Percentiles rank a stretch among this genome's conserved stretches.
phyloP scores from a whole-genome alignment of 2,329 filamentous ascomycete genomes.

The Sclerotinia sclerotiorum region DNA sequence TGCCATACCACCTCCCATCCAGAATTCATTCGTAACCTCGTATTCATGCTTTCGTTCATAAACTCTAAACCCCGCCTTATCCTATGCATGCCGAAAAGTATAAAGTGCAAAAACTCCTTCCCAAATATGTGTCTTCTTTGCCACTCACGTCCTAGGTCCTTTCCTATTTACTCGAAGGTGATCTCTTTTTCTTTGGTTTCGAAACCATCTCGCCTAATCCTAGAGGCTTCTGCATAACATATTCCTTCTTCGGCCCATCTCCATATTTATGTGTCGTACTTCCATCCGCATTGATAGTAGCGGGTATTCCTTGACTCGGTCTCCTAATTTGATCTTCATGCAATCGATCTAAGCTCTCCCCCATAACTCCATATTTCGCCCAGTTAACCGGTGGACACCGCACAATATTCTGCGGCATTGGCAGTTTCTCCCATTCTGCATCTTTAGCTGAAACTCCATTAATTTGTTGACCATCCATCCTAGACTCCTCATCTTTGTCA shows the following conservation, averaged over 20 bases:
- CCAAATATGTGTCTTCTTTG: neutral
- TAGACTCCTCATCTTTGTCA: constrained; percentile 29
- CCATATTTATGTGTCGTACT: constrained; percentile 48
- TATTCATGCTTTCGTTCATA: constrained; percentile 17
- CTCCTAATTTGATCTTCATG: constrained; percentile 74
- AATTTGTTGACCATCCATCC: constrained; percentile 12
- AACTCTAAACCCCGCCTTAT: neutral
- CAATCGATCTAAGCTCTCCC: constrained; percentile 77
- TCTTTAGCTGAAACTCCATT: neutral
- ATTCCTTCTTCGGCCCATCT: constrained; percentile 35
- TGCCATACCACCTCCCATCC: constrained; percentile 13
- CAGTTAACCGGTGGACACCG: constrained; percentile 90
- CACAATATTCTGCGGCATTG: constrained; percentile 76
- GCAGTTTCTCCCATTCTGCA: constrained; percentile 61
- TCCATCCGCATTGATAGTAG: constrained; percentile 45
- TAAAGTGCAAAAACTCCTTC: constrained; percentile 1
- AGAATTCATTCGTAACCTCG: constrained; percentile 7
- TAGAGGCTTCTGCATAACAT: constrained; percentile 9
- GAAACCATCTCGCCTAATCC: constrained; percentile 1
- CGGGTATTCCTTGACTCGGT: constrained; percentile 59
- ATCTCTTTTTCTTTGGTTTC: constrained; percentile 45
- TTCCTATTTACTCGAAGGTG: neutral
- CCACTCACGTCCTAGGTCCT: neutral
- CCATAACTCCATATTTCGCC: constrained; percentile 90
- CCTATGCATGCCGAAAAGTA: constrained; percentile 11